phyloP scores from a whole-genome alignment of 257 asterid genomes.

The Marsdenia floribunda region DNA sequence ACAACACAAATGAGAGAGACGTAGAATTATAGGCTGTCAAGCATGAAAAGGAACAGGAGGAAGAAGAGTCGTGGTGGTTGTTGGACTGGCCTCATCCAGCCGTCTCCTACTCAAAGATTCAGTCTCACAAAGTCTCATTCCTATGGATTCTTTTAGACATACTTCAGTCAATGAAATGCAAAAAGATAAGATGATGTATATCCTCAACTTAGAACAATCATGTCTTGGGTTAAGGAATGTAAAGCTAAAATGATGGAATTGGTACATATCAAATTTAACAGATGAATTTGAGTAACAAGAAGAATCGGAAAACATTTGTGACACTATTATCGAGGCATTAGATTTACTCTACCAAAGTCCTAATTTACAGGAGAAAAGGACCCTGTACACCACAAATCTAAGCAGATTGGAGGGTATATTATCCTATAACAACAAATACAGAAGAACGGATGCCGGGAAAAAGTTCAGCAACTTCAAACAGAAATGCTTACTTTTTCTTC shows the following conservation, averaged over 20 bases:
- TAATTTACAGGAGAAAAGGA: neutral
- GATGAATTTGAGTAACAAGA: neutral
- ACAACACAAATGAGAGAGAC: too few species aligned
- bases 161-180: too few species aligned
- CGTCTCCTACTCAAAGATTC: neutral
- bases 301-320: neutral
- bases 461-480: neutral
- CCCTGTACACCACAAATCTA: neutral
- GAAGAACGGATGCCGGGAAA: neutral
- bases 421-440: neutral
- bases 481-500: conserved; percentile 30
- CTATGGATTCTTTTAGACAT: too few species aligned
- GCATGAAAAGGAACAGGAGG: neutral
- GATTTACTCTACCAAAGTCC: neutral
- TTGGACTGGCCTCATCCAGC: neutral
- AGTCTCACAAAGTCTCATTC: too few species aligned
- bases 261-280: neutral
- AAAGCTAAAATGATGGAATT: neutral
- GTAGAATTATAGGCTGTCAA: neutral
- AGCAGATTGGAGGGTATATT: neutral
- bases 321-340: neutral
- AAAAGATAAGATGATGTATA: too few species aligned
- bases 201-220: neutral
- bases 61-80: neutral
- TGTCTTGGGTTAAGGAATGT: neutral